Conservation (phyloP, 768 basidiomycete species). For the Phaeolepiota aurea region DNA sequence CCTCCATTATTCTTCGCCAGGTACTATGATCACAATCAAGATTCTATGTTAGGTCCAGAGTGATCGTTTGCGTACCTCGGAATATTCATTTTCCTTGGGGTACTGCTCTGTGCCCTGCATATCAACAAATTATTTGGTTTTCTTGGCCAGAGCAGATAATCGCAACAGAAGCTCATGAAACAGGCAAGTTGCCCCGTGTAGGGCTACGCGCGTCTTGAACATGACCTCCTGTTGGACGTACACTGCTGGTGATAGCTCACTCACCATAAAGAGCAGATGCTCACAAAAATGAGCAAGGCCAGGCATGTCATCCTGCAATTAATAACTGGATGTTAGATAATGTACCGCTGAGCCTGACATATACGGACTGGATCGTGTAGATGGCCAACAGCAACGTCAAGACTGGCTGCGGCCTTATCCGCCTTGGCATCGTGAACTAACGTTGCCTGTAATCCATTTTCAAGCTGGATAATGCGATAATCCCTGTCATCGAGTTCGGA, state of each 20-base stretch:
- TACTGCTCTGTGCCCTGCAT: slow-evolving; percentile 72
- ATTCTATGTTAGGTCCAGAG: slow-evolving; percentile 7
- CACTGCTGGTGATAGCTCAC: slow-evolving; percentile 12
- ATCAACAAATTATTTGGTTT: too few species aligned
- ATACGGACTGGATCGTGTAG: slow-evolving; percentile 79
- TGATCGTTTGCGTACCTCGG: too few species aligned
- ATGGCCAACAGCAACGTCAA: slow-evolving; percentile 94
- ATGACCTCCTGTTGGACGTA: background rate
- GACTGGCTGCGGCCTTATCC: slow-evolving; percentile 91
- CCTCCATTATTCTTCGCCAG: slow-evolving; percentile 73
- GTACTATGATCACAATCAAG: slow-evolving; percentile 33
- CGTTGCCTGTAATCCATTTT: slow-evolving; percentile 83
- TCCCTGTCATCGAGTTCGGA: slow-evolving; percentile 72
- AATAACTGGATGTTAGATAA: background rate
- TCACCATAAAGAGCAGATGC: slow-evolving; percentile 91
- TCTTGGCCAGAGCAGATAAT: too few species aligned
- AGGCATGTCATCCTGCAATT: slow-evolving; percentile 70
- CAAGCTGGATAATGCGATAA: slow-evolving; percentile 75
- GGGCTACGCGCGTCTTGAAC: too few species aligned
- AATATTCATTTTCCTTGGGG: slow-evolving; percentile 92
- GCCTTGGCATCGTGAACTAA: slow-evolving; percentile 78
- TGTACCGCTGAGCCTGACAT: slow-evolving; percentile 1
- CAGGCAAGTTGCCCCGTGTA: too few species aligned
- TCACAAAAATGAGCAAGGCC: slow-evolving; percentile 95
- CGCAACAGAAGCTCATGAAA: too few species aligned